phyloP scores from a whole-genome alignment of 768 basidiomycete genomes.

The Kwoniella botswanensis region DNA sequence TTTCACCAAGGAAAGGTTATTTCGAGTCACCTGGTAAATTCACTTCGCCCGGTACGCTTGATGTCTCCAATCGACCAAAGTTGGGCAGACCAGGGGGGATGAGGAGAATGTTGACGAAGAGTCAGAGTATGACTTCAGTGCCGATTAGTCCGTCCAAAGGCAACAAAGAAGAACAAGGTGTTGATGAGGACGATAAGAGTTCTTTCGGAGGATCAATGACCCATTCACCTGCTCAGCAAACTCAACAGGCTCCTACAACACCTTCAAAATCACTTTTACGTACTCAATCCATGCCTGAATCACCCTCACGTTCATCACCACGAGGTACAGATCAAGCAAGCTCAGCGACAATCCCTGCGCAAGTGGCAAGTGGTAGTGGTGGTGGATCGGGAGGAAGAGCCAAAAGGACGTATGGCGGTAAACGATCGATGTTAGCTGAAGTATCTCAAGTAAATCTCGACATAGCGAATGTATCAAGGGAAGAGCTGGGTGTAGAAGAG shows the following conservation, averaged over 20 bases:
- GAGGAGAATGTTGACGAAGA: slow-evolving; percentile 45
- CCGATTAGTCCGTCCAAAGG: slow-evolving; percentile 10
- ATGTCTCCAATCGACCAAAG: background rate
- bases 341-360: background rate
- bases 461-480: slow-evolving; percentile 7
- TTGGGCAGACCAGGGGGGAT: slow-evolving; percentile 24
- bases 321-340: background rate
- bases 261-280: slow-evolving; percentile 16
- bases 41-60: background rate
- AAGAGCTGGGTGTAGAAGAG: background rate
- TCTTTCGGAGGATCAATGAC: slow-evolving; percentile 12
- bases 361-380: background rate
- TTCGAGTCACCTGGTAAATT: slow-evolving; percentile 12
- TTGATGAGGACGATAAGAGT: background rate
- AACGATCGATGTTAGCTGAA: slow-evolving; percentile 31
- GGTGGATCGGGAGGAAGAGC: slow-evolving; percentile 30
- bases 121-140: slow-evolving; percentile 38
- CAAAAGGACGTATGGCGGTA: slow-evolving; percentile 42
- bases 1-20: slow-evolving; percentile 26
- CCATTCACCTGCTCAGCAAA: slow-evolving; percentile 1
- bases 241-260: slow-evolving; percentile 12
- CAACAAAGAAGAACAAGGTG: background rate
- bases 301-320: slow-evolving; percentile 21
- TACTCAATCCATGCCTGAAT: slow-evolving; percentile 27
- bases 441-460: slow-evolving; percentile 15